phyloP scores from a whole-genome alignment of 441 rosid genomes.

The Daphne laureola region DNA sequence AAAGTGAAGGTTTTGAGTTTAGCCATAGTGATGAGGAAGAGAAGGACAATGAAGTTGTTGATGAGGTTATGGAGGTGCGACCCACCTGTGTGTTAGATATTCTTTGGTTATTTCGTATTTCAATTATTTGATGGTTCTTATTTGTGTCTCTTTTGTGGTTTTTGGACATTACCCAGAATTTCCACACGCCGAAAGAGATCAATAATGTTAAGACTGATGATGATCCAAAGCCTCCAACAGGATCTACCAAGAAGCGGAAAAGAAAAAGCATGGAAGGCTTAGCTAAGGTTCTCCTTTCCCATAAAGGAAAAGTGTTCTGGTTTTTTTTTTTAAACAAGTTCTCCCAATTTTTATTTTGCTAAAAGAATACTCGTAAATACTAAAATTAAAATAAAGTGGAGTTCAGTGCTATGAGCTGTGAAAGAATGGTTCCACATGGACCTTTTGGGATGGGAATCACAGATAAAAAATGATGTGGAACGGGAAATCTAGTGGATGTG shows the following conservation, averaged over 20 bases:
- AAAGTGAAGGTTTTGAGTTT: constrained; percentile 40
- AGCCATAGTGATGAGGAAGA: constrained; percentile 30
- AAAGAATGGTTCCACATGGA: too few relatives aligned
- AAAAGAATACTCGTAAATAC: too few relatives aligned
- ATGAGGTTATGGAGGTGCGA: constrained; percentile 51
- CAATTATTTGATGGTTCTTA: constrained; percentile 9
- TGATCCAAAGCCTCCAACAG: constrained; percentile 45
- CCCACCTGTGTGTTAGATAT: constrained; percentile 7
- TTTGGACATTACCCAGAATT: constrained; percentile 23
- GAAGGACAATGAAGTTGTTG: constrained; percentile 40
- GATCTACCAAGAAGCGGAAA: constrained; percentile 68
- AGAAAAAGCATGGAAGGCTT: constrained; percentile 65
- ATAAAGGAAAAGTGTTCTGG: too few relatives aligned
- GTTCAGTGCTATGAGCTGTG: too few relatives aligned
- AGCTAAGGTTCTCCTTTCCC: constrained; percentile 50
- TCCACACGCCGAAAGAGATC: constrained; percentile 29
- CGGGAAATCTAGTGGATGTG: too few relatives aligned
- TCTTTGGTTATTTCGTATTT: constrained; percentile 1
- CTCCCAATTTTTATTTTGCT: too few relatives aligned
- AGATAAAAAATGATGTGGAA: too few relatives aligned
- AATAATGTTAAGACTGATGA: constrained; percentile 23
- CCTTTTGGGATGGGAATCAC: too few relatives aligned
- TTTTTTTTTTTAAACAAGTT: too few relatives aligned
- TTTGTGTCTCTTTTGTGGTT: constrained; percentile 8
- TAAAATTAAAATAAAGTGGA: too few relatives aligned